phyloP scores from a whole-genome alignment of 192 early-diverging fungal genomes.

The Phycomyces blakesleeanus region DNA sequence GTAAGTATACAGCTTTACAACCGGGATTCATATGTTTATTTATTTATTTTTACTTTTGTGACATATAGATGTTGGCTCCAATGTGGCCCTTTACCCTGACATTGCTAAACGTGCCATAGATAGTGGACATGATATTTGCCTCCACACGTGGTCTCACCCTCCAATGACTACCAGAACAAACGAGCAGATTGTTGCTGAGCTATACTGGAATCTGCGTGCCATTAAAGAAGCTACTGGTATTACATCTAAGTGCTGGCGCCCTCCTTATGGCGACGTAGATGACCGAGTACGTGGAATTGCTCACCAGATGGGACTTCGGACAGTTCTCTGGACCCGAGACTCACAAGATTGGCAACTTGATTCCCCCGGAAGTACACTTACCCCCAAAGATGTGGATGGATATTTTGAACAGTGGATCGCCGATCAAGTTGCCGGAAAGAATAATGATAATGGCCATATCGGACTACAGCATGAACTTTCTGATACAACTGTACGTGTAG shows the following conservation, averaged over 20 bases:
- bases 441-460: conserved; percentile 35
- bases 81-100: conserved; percentile 30
- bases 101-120: conserved; percentile 16
- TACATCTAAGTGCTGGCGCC: conserved; percentile 51
- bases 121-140: conserved; percentile 51
- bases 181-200: conserved; percentile 49
- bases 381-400: conserved; percentile 15
- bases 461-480: conserved; percentile 42
- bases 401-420: conserved; percentile 25
- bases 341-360: conserved; percentile 38
- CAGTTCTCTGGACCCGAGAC: conserved; percentile 29
- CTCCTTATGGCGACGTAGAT: conserved; percentile 71
- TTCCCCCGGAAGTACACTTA: conserved; percentile 26
- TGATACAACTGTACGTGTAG: conserved; percentile 32
- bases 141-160: conserved; percentile 63
- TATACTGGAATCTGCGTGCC: conserved; percentile 34
- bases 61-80: conserved; percentile 29
- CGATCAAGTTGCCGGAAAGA: not conserved
- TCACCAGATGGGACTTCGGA: conserved; percentile 44
- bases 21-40: too few relatives aligned
- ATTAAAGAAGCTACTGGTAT: conserved; percentile 45
- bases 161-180: conserved; percentile 43
- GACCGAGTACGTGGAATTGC: conserved; percentile 66
- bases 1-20: conserved; percentile 11
- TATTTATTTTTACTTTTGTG: not conserved